Percentiles rank a stretch among this genome's conserved stretches.
Conservation (phyloP, 345 rosid species). For the Leavenworthia alabamica region DNA sequence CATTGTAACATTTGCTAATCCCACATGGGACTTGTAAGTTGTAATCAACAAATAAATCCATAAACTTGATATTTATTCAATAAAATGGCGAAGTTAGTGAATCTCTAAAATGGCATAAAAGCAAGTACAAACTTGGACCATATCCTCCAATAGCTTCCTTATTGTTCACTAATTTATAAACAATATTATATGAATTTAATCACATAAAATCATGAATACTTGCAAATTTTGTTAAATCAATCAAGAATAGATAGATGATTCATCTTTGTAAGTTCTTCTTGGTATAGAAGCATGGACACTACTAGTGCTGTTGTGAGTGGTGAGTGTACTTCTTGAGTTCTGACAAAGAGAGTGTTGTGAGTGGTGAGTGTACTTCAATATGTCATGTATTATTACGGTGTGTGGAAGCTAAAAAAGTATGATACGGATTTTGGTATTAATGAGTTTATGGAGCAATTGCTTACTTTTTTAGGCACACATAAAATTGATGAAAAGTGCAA, state of each 20-base stretch:
- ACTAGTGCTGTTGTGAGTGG: not conserved
- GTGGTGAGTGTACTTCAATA: too few species aligned
- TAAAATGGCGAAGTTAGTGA: conserved; percentile 16
- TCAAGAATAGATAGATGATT: conserved; percentile 27
- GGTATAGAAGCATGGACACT: too few species aligned
- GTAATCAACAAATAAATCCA: conserved; percentile 1
- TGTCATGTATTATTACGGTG: too few species aligned
- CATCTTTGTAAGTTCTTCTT: conserved; percentile 36
- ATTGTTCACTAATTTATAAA: conserved; percentile 25
- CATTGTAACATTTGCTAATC: conserved; percentile 28
- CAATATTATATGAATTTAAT: conserved; percentile 17
- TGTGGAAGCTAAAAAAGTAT: too few species aligned
- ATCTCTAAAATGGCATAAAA: conserved; percentile 16
- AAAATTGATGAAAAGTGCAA: too few species aligned
- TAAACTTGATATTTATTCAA: not conserved
- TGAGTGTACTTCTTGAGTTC: conserved; percentile 26
- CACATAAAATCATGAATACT: conserved; percentile 20
- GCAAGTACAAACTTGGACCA: conserved; percentile 14
- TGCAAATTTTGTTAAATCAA: too few species aligned
- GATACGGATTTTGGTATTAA: too few species aligned
- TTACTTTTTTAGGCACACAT: too few species aligned
- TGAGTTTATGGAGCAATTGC: too few species aligned
- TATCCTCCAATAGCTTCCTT: conserved; percentile 11
- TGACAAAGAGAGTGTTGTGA: conserved; percentile 30
- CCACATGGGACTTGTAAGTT: conserved; percentile 27